These are phyloP conservation scores for Barbatosphaeria neglecta DNA, from an alignment of 495 filamentous ascomycete genomes.

Conservation along the genomic window DNA sequence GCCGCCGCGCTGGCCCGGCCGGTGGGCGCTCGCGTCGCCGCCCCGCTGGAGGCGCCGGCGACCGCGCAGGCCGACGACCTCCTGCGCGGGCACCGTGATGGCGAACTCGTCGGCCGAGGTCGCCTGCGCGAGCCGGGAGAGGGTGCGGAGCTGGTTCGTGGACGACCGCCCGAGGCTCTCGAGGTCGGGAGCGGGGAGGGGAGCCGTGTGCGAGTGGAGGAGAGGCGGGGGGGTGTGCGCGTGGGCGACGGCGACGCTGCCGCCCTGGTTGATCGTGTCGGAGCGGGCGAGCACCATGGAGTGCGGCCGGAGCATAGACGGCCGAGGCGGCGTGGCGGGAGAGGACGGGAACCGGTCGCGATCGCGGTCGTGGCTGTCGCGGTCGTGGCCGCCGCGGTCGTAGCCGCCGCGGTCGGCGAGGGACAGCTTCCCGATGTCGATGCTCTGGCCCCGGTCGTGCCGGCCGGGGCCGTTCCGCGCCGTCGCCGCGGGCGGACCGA, in stretches of 20 bases:
- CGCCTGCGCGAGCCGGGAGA: slow-evolving; percentile 74
- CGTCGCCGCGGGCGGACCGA: slow-evolving; percentile 16
- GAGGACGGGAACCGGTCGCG: slow-evolving; percentile 19
- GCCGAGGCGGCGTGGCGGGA: slow-evolving; percentile 20
- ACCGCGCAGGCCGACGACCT: slow-evolving; percentile 79
- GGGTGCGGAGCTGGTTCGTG: slow-evolving; percentile 75
- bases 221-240: slow-evolving; percentile 26
- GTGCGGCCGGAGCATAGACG: slow-evolving; percentile 35
- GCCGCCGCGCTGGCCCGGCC: slow-evolving; percentile 35
- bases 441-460: slow-evolving; percentile 37
- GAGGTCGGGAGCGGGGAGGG: slow-evolving; percentile 57
- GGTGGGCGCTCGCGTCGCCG: slow-evolving; percentile 34
- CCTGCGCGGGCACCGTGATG: slow-evolving; percentile 59
- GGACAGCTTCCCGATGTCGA: slow-evolving; percentile 39
- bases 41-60: slow-evolving; percentile 70
- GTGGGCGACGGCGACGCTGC: slow-evolving; percentile 10
- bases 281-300: slow-evolving; percentile 43
- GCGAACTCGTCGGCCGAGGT: slow-evolving; percentile 67
- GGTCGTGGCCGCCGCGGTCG: too few relatives aligned
- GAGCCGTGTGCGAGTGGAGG: slow-evolving; percentile 30
- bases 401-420: slow-evolving; percentile 22
- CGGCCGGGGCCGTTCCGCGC: slow-evolving; percentile 13
- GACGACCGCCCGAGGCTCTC: slow-evolving; percentile 70
- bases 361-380: too few relatives aligned
- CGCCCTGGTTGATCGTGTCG: slow-evolving; percentile 31